Conservation (phyloP, 768 basidiomycete species). For the Boletus pseudopeckii region DNA sequence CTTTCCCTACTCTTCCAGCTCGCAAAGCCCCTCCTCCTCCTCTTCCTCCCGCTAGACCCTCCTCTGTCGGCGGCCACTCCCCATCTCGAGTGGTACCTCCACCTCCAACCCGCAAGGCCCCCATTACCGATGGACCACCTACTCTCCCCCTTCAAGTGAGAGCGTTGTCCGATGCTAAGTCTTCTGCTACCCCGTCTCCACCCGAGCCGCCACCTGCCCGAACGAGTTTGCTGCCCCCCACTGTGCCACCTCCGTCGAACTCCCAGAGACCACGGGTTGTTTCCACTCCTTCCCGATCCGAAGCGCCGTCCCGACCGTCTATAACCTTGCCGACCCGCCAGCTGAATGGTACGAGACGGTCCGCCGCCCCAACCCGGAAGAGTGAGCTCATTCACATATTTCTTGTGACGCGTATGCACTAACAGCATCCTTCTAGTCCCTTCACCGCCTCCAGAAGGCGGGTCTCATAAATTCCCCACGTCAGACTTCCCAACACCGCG, state of each 20-base stretch:
- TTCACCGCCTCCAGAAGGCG: slow-evolving; percentile 59
- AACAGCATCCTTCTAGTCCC: slow-evolving; percentile 38
- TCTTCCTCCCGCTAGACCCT: slow-evolving; percentile 45
- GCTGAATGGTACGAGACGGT: slow-evolving; percentile 30
- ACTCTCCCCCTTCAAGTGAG: slow-evolving; percentile 37
- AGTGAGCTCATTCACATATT: slow-evolving; percentile 37
- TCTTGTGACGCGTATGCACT: slow-evolving; percentile 1
- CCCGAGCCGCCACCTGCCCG: slow-evolving; percentile 31
- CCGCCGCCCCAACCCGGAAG: slow-evolving; percentile 43
- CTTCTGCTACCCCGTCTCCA: slow-evolving; percentile 33
- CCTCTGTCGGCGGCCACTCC: slow-evolving; percentile 27
- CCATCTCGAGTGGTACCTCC: slow-evolving; percentile 36
- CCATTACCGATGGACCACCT: slow-evolving; percentile 25
- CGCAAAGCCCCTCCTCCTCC: slow-evolving; percentile 41
- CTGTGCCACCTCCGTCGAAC: slow-evolving; percentile 8
- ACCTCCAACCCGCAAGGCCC: slow-evolving; percentile 40
- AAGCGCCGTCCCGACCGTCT: slow-evolving; percentile 13
- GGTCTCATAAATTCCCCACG: slow-evolving; percentile 72
- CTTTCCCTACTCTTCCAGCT: slow-evolving; percentile 21
- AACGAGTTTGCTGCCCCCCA: slow-evolving; percentile 18
- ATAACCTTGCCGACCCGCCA: slow-evolving; percentile 16
- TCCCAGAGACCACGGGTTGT: slow-evolving; percentile 23
- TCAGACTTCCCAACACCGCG: slow-evolving; percentile 77
- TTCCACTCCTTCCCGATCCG: slow-evolving; percentile 24
- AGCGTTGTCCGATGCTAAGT: slow-evolving; percentile 43